Percentiles rank a stretch among this genome's conserved stretches.
Evolutionary conservation across 169 alveolate species (phyloP).

Genomic region (Cryptosporidium sp.): DNA sequence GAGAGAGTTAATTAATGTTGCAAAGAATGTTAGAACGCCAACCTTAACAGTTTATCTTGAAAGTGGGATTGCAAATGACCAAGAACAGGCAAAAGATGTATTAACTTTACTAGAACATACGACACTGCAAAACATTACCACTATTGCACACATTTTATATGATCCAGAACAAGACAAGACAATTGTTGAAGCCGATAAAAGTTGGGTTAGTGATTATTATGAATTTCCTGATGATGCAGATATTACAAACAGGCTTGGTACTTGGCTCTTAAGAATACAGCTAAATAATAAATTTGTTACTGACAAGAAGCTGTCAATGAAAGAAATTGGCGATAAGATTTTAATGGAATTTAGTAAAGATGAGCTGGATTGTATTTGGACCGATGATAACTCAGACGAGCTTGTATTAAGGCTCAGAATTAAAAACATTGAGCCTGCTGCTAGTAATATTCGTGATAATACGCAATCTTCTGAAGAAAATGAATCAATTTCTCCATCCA

Average conservation of each 20-base stretch:
- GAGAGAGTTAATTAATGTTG: constrained; percentile 98
- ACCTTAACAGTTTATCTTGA: constrained; percentile 93
- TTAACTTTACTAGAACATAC: constrained; percentile 95
- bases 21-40: constrained; percentile 98
- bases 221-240: constrained; percentile 93
- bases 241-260: constrained; percentile 81
- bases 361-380: constrained; percentile 93
- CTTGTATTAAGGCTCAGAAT: constrained; percentile 94
- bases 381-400: constrained; percentile 97
- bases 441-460: constrained; percentile 20
- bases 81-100: constrained; percentile 93
- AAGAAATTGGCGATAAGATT: constrained; percentile 91
- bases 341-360: constrained; percentile 89
- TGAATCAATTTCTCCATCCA: constrained; percentile 42
- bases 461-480: constrained; percentile 45
- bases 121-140: constrained; percentile 92
- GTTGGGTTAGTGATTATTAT: constrained; percentile 94
- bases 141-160: constrained; percentile 93
- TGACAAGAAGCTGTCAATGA: constrained; percentile 95
- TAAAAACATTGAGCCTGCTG: constrained; percentile 79
- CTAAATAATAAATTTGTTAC: constrained; percentile 93
- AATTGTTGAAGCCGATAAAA: constrained; percentile 92
- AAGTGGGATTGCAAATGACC: constrained; percentile 89
- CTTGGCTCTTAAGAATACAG: constrained; percentile 97
- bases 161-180: constrained; percentile 97